Evolutionary conservation across 768 basidiomycete genomes (phyloP).

Genomic region (Lyophyllum atratum): DNA sequence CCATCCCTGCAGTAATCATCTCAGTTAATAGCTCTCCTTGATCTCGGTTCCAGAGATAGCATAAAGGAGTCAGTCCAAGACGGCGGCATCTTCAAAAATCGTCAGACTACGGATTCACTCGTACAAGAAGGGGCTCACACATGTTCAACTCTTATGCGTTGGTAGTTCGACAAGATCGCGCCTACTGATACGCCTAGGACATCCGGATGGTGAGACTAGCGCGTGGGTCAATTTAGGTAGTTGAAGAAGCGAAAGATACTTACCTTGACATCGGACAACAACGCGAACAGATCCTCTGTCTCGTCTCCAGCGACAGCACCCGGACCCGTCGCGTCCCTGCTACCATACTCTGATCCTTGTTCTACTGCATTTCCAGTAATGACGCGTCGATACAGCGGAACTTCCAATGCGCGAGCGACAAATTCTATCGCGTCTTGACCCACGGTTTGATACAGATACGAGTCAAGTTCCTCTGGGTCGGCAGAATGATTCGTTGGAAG

Average conservation of each 20-base stretch:
- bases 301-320: constrained; percentile 79
- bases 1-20: constrained; percentile 81
- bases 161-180: constrained; percentile 97
- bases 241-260: constrained; percentile 6
- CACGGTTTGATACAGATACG: constrained; percentile 98
- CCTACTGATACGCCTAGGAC: constrained; percentile 89
- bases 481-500: constrained; percentile 23
- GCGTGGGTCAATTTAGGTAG: constrained; percentile 1
- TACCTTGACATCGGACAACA: constrained; percentile 81
- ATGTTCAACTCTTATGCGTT: constrained; percentile 95
- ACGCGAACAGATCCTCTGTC: constrained; percentile 86
- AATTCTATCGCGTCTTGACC: constrained; percentile 91
- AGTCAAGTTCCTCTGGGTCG: constrained; percentile 92
- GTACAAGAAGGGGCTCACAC: constrained; percentile 56
- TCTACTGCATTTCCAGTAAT: constrained; percentile 84
- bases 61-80: constrained; percentile 75
- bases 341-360: constrained; percentile 85
- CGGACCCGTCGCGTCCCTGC: constrained; percentile 44
- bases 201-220: constrained; percentile 74
- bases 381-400: constrained; percentile 81
- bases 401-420: constrained; percentile 80
- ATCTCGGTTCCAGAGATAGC: constrained; percentile 93
- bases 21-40: constrained; percentile 84
- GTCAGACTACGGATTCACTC: neutral
- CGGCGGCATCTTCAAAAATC: constrained; percentile 67